Evolutionary conservation across 228 moss, liverwort and hornwort species (phyloP).

Genomic region (Sphagnum fallax): DNA sequence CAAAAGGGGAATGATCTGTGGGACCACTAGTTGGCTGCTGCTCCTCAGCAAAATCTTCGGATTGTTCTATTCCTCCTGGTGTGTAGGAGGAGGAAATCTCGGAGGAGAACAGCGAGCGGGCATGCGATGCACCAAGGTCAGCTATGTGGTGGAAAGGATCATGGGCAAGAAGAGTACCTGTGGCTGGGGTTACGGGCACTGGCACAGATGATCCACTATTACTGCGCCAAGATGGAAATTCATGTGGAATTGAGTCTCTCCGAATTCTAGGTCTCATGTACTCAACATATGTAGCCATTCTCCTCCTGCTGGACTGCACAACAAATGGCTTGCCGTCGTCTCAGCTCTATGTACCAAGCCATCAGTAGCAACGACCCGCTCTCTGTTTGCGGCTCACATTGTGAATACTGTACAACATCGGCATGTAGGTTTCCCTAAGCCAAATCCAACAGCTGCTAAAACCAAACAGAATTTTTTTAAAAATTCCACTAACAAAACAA

Average conservation of each 20-base stretch:
- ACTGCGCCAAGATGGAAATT: slow-evolving; percentile 2
- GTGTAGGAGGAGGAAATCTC: too few species aligned
- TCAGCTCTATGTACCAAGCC: too few species aligned
- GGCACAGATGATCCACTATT: neutral
- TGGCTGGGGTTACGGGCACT: neutral
- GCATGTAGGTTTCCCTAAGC: too few species aligned
- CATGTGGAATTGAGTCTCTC: slow-evolving; percentile 4
- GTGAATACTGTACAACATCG: too few species aligned
- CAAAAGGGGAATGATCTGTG: neutral
- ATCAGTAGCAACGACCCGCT: too few species aligned
- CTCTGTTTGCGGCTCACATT: too few species aligned
- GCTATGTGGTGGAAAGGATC: neutral
- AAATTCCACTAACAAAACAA: too few species aligned
- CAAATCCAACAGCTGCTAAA: too few species aligned
- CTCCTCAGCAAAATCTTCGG: neutral
- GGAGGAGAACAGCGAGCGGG: neutral
- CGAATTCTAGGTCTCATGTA: slow-evolving; percentile 8
- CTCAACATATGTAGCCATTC: neutral
- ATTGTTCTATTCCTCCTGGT: neutral
- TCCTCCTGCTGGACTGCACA: neutral
- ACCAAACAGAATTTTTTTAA: too few species aligned
- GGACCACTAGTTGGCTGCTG: neutral
- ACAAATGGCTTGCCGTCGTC: too few species aligned
- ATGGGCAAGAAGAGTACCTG: neutral
- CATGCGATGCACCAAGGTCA: neutral